Conservation (phyloP, 768 basidiomycete genomes). For the Fistulinella prunicolor region DNA sequence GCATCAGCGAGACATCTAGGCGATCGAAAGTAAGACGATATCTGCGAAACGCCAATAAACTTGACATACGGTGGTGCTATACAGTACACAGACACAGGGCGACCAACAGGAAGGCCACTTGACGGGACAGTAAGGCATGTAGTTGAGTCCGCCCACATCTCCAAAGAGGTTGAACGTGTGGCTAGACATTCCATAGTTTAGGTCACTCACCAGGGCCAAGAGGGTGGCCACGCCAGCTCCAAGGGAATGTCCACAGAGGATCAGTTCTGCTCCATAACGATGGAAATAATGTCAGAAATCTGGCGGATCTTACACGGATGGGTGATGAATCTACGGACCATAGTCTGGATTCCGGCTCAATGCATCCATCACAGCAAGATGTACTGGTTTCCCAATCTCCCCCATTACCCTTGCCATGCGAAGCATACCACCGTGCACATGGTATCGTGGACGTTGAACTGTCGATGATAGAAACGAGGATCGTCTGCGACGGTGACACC, state of each 20-base stretch:
- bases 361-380: constrained; percentile 69
- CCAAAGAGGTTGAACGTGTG: neutral
- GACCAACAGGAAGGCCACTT: constrained; percentile 65
- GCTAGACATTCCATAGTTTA: neutral
- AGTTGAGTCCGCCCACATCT: constrained; percentile 86
- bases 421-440: constrained; percentile 80
- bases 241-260: constrained; percentile 80
- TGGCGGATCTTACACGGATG: neutral
- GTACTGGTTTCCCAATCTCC: constrained; percentile 69
- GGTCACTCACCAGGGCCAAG: constrained; percentile 58
- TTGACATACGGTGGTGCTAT: constrained; percentile 72
- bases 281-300: constrained; percentile 2
- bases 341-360: constrained; percentile 67
- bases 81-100: constrained; percentile 71
- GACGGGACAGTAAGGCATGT: constrained; percentile 67
- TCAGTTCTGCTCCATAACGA: constrained; percentile 46
- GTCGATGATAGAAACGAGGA: constrained; percentile 22
- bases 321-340: constrained; percentile 44
- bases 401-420: constrained; percentile 82
- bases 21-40: neutral
- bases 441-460: constrained; percentile 38
- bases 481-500: constrained; percentile 22
- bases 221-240: constrained; percentile 80
- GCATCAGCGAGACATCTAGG: constrained; percentile 61
- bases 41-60: neutral